Base-by-base conservation (phyloP, 257 asterid genomes). In the Solanum chiquidenum region DNA sequence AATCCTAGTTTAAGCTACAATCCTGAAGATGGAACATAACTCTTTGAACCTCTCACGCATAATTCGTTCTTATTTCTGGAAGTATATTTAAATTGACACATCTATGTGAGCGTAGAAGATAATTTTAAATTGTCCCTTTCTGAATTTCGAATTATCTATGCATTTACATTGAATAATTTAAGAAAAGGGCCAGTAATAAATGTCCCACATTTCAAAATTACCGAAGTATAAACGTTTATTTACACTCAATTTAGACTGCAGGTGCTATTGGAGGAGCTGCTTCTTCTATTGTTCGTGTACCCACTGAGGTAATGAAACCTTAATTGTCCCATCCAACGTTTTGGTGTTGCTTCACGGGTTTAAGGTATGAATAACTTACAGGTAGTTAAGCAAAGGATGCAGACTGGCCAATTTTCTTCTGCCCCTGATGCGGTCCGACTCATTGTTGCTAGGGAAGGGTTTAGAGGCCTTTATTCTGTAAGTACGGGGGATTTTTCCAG, bases 331-430 rank as follows among this genome's bases (percentile, higher is more conserved):
- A 11, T 49, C 18, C 44, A 25, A 66, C 12, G 49, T 66, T 86
- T 86, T 73, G 35, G 58, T n/a, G 66, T 84, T 64, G 72, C 62
- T 34, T 86, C 84, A 31, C 20, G 11, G 33, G 49, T 85, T 87
- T 37, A 52, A 85, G 86, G 14, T 88, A 73, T 69, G 49, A 64
- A 85, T 72, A 83, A 58, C 62, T 18, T 38, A 16, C 90, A 94
- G 96, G 98, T 94, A 84, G 91, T 94, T 76, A 94, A 94, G 92
- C 96, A 93, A 86, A 87, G 98, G 92, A 93, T 94, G 93, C 98
- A 94, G 91, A 94, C 88, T 2, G 92, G 93, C 16, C 95, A 94
- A 87, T 94, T 94, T 92, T 90, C 88, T 85, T 92, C 98, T 76
- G 92, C 94, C 79, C 94, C 96, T 18, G 92, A 92, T 84, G 98